These are phyloP conservation scores for Panaeolus cyanescens DNA, from an alignment of 768 basidiomycete species.

Conservation along the genomic window DNA sequence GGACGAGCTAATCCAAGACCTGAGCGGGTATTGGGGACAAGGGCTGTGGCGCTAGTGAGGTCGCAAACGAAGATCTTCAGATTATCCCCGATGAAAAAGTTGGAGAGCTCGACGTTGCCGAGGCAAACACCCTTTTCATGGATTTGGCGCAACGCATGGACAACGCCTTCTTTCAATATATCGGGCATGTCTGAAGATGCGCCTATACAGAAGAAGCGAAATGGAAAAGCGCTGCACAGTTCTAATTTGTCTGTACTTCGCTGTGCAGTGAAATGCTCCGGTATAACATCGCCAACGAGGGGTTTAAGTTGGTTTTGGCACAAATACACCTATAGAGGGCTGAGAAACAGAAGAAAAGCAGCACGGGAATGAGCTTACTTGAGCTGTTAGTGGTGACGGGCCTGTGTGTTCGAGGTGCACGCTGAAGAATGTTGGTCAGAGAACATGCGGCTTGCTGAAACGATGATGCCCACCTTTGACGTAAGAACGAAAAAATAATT, in stretches of 20 bases:
- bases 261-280: conserved; percentile 53
- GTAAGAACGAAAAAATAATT: background rate
- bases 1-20: conserved; percentile 36
- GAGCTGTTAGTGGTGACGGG: background rate
- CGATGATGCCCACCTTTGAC: background rate
- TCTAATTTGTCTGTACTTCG: conserved; percentile 37
- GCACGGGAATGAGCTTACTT: background rate
- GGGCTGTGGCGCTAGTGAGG: conserved; percentile 44
- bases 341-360: background rate
- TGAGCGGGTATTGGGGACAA: conserved; percentile 26
- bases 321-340: conserved; percentile 45
- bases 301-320: conserved; percentile 51
- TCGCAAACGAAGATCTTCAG: conserved; percentile 55
- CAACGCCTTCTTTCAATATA: conserved; percentile 50
- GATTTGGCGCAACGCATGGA: conserved; percentile 50
- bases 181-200: conserved; percentile 59
- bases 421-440: background rate
- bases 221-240: conserved; percentile 55
- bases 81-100: conserved; percentile 58
- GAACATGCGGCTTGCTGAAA: background rate
- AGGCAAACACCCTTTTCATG: conserved; percentile 51
- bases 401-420: background rate
- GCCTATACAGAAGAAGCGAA: conserved; percentile 62
- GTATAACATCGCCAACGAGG: conserved; percentile 55
- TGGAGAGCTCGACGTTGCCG: conserved; percentile 46